Percentiles rank a stretch among this genome's conserved stretches.
These are phyloP conservation scores for Pholiota microspora DNA, from an alignment of 768 basidiomycete species.

Conservation along the genomic window DNA sequence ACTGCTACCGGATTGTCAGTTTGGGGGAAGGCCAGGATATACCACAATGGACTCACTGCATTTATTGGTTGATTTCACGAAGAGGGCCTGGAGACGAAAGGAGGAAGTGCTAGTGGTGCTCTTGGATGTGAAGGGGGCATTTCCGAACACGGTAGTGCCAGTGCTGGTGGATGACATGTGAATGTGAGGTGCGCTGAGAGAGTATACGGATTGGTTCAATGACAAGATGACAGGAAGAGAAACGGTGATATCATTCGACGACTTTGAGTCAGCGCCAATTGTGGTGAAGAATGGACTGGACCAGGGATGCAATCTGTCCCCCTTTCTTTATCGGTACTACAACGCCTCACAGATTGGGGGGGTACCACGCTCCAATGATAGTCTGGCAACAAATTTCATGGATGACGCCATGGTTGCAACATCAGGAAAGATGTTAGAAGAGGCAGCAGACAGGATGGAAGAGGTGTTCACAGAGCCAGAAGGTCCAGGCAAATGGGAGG, in stretches of 20 bases:
- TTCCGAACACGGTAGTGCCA: too few species aligned
- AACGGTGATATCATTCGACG: too few species aligned
- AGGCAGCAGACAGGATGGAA: background rate
- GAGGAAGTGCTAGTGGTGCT: constrained; percentile 24
- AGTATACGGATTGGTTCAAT: constrained; percentile 14
- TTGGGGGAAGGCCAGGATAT: constrained; percentile 28
- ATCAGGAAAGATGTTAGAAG: background rate
- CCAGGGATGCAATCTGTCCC: too few species aligned
- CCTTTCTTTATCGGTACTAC: background rate
- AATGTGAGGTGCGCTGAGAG: constrained; percentile 22
- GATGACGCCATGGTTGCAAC: background rate
- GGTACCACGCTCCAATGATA: too few species aligned
- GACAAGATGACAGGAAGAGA: constrained; percentile 15
- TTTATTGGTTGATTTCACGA: constrained; percentile 17
- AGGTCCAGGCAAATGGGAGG: constrained; percentile 1
- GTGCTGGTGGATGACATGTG: too few species aligned
- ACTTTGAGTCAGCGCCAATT: too few species aligned
- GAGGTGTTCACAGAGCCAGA: too few species aligned
- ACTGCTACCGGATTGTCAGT: constrained; percentile 25
- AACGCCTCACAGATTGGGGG: too few species aligned
- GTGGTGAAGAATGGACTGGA: too few species aligned
- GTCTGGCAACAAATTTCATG: background rate
- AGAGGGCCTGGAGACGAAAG: too few species aligned
- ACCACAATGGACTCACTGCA: constrained; percentile 28
- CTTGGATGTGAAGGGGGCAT: constrained; percentile 28